Evolutionary conservation across 2,329 filamentous ascomycete species (phyloP), one percentile per base, ranked within the genome.

Genomic region (Colletotrichum salicis): DNA sequence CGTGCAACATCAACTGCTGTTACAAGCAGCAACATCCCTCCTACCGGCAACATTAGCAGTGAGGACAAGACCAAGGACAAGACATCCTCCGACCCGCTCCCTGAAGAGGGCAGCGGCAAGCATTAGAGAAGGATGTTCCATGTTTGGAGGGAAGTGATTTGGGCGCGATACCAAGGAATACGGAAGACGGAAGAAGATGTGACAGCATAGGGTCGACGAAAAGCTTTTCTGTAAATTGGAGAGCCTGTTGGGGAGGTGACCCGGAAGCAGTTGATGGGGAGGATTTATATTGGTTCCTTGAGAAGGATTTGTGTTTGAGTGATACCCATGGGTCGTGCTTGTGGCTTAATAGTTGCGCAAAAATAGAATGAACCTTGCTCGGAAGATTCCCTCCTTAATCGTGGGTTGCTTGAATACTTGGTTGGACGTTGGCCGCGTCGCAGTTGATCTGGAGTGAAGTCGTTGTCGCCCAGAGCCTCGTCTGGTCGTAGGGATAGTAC

Each of bases 161-260:
- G 29, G 37, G 10, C 10, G 41, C 41, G 41, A 31, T 24, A 37
- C 22, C 35, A 48, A n/a, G 22, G 55, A 48, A 51, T 67, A 29
- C 51, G 13, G 41, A 51, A 27, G 51, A 52, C 45, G 10, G 54
- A n/a, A 29, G 57, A 22, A 41, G 15, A 22, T 48, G 31, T 41
- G 45, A 54, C 22, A 19, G 33, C 19, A 15, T 22, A 48, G 29
- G 22, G 22, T 37, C 15, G 35, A 27, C 2, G 13, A 7, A 27
- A 12, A 70, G 33, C 48, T 63, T 62, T 13, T 48, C 24, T 29
- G 41, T 57, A 61, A 31, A 11, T 62, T 71, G 64, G 64, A 67
- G 57, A 41, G 52, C 13, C 56, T 62, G 45, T 71, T 60, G 57
- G 68, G 61, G 37, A 52, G 37, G 52, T 61, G 41, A 33, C 67